Base-by-base conservation (phyloP, 2,329 filamentous ascomycete genomes). In the Botrytis porri region DNA sequence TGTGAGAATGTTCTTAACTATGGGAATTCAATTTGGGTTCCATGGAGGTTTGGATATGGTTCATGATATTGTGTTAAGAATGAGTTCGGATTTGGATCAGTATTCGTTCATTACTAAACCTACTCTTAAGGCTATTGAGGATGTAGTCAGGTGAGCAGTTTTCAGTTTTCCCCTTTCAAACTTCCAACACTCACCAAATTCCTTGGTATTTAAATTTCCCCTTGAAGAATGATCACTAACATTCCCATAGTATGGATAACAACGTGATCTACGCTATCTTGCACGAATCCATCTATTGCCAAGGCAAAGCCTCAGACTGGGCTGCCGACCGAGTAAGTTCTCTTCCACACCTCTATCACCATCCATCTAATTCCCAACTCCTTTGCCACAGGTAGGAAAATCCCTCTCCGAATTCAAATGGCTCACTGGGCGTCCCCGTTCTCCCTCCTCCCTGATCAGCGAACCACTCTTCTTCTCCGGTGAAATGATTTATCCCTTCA, bases 401-500 rank as follows among this genome's bases (percentile, higher is more conserved):
- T 35, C 54, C 22, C 66, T 73, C 25, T 51, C 48, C 3, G 65
- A 70, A 59, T 71, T 32, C 43, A 60, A 82, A 48, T 90, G 89
- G 89, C 75, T 81, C 25, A 73, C 76, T 3, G 75, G 73, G 25
- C 75, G 76, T 6, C 79, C 79, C 6, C 75, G 77, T 59, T 77
- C 75, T 12, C 79, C 82, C 74, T 77, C 80, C 3, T 78, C 79
- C 37, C 82, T 84, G 70, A 78, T 84, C 29, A 78, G 82, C 54
- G 76, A 83, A 75, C 90, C 91, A 0, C 84, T 96, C 35, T 92
- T 88, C 81, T 97, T 98, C 83, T 94, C 93, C 0, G 94, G 95
- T 74, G 95, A 98, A 83, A 98, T 97, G 94, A 88, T 97, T 69
- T 97, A 90, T 81, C 91, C 92, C 0, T 92, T 93, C 82, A 92